Base-by-base conservation (phyloP, 768 basidiomycete species). In the Dentipellis sp. region DNA sequence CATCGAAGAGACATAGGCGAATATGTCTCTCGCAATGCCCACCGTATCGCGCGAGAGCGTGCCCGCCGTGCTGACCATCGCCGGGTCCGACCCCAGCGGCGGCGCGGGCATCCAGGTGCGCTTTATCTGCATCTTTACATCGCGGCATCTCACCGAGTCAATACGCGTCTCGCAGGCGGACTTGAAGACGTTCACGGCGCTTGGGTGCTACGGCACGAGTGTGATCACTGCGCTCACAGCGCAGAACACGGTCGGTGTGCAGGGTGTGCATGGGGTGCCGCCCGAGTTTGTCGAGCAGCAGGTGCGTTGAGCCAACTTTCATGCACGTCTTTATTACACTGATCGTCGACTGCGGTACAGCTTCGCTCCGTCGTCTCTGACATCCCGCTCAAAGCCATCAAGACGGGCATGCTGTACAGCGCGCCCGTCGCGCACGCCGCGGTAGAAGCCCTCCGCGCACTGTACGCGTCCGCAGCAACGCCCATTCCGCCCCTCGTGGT, bases 41-140 rank as follows among this genome's bases (percentile, higher is more conserved):
- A 9, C 42, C 12, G 42, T 9, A 17, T 0, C 12, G n/a, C 8
- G 42, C 2, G 19, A 45, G 42, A 45, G 4, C 19, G 19, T 45
- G 10, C 73, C 70, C 2, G 67, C 75, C 1, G 72, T 87, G 1
- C 65, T 91, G 54, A 86, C 87, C 0, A 89, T 91, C 8, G 88
- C 88, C 17, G 86, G 91, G 8, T 83, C 88, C 12, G 93, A 94
- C 64, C 81, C 84, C 1, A 80, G 88, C 34, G 91, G 90, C 21
- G 92, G 93, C 1, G 92, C 93, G 34, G 94, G 93, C 0, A 91
- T 97, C 22, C 93, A 94, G 74, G 90, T 86, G 59, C 60, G 70
- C 54, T 10, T 22, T 2, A 29, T 4, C 14, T 35, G n/a, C 8
- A 22, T 47, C 47, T 14, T 37, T 17, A 0, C 40, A 29, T 53